Evolutionary conservation across 306 rosid genomes (phyloP).

Genomic region (Rosa rugosa): DNA sequence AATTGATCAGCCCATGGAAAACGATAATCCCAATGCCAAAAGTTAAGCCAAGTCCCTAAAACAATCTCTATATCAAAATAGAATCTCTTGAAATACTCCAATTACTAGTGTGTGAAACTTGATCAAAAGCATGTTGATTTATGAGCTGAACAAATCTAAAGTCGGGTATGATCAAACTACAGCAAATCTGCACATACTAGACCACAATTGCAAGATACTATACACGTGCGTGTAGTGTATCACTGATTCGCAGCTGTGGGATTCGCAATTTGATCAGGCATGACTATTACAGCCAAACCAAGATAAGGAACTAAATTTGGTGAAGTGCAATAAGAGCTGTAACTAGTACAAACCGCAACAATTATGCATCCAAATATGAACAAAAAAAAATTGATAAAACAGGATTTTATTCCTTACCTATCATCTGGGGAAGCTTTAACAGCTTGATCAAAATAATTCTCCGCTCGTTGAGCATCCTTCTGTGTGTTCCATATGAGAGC

Average conservation of each 20-base stretch:
- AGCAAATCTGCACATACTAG: background rate
- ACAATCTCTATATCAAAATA: background rate
- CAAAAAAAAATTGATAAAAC: background rate
- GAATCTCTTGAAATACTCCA: background rate
- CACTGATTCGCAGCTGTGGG: background rate
- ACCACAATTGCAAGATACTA: background rate
- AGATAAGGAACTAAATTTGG: background rate
- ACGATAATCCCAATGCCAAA: background rate
- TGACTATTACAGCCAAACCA: background rate
- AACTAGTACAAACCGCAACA: background rate
- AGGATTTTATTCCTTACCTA: conserved; percentile 38
- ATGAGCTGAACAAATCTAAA: background rate
- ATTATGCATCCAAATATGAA: background rate
- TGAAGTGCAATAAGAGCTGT: background rate
- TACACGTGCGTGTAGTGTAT: background rate
- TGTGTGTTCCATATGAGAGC: conserved; percentile 66
- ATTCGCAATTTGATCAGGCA: conserved; percentile 3
- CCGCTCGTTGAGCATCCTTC: conserved; percentile 64
- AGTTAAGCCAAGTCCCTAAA: background rate
- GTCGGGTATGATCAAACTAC: background rate
- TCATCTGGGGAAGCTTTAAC: conserved; percentile 60
- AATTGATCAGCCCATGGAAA: background rate
- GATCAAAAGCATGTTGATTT: background rate
- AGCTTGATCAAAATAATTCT: conserved; percentile 70
- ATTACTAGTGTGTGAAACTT: background rate